These are phyloP conservation scores for Aspergillus sp. DNA, from an alignment of 2,329 filamentous ascomycete genomes.

Conservation along the genomic window DNA sequence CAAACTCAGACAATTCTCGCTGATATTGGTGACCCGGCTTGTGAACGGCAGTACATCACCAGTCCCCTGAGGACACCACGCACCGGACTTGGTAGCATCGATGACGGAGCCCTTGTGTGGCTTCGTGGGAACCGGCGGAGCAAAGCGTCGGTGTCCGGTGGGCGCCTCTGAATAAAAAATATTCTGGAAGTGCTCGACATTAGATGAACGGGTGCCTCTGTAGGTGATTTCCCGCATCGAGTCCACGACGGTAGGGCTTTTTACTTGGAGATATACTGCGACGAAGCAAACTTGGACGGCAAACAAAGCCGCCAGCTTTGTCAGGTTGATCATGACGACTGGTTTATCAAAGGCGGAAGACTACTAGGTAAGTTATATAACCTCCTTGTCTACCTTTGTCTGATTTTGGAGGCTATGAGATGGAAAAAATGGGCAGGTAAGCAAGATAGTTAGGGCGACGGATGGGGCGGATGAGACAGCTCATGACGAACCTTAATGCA, in stretches of 20 bases:
- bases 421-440: no score
- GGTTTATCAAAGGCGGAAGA: no score
- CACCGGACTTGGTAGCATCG: conserved; percentile 16
- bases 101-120: conserved; percentile 14
- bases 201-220: conserved; percentile 4
- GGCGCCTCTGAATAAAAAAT: conserved; percentile 21
- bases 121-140: conserved; percentile 11
- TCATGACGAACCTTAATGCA: no score
- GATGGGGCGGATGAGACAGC: no score
- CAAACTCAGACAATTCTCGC: conserved; percentile 22
- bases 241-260: background rate
- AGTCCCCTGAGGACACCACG: conserved; percentile 20
- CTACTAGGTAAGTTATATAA: no score
- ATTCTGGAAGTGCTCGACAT: conserved; percentile 20
- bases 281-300: no score
- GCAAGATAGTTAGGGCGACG: no score
- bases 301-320: no score
- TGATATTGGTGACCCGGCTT: conserved; percentile 17
- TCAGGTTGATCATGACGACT: no score
- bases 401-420: no score
- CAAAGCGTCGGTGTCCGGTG: conserved; percentile 16
- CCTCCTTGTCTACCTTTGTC: no score
- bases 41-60: conserved; percentile 21
- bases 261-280: no score
- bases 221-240: conserved; percentile 11